These are phyloP conservation scores for Fraxinus albicans DNA, from an alignment of 305 asterid species.

Conservation along the genomic window DNA sequence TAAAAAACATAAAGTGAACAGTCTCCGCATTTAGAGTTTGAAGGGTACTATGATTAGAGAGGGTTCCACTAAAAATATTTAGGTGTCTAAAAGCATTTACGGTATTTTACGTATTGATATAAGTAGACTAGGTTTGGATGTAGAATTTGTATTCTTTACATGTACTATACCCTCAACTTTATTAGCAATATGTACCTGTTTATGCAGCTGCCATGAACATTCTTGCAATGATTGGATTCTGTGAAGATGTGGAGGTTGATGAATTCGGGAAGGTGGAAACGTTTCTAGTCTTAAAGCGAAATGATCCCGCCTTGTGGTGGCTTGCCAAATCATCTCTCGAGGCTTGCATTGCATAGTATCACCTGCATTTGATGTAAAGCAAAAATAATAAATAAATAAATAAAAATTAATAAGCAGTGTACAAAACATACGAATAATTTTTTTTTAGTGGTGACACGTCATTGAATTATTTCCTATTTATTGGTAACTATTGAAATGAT, in stretches of 20 bases:
- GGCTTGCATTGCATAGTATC: conserved; percentile 26
- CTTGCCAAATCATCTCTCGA: conserved; percentile 82
- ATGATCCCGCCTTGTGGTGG: conserved; percentile 90
- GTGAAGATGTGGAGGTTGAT: conserved; percentile 50
- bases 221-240: conserved; percentile 61
- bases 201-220: conserved; percentile 77
- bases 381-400: not conserved
- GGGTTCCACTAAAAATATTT: not conserved
- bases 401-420: not conserved
- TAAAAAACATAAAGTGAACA: not conserved
- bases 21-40: not conserved
- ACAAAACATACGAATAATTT: not conserved
- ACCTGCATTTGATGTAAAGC: not conserved
- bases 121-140: not conserved
- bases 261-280: conserved; percentile 50
- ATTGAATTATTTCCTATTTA: not conserved
- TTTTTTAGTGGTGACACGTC: not conserved
- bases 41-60: not conserved
- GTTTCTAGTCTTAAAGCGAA: conserved; percentile 63
- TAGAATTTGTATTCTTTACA: not conserved
- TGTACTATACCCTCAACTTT: not conserved
- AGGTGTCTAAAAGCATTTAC: not conserved
- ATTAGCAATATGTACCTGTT: conserved; percentile 1
- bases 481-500: not conserved
- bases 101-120: not conserved